These are phyloP conservation scores for Coriolopsis trogii DNA, from an alignment of 1,284 basidiomycete species.

Conservation along the genomic window DNA sequence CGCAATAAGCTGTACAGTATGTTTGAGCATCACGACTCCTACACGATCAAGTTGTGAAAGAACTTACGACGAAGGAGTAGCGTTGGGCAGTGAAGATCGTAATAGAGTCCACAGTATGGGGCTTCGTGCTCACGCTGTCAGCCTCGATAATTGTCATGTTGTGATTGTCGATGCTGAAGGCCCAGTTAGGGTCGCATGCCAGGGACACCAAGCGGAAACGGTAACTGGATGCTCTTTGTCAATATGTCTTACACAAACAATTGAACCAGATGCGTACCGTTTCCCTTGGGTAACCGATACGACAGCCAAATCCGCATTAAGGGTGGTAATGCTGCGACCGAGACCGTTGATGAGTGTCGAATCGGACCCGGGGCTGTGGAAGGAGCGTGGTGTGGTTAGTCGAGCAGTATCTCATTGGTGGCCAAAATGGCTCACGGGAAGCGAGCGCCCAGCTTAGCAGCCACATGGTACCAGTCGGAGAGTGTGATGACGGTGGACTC, in stretches of 20 bases:
- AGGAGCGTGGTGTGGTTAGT: neutral
- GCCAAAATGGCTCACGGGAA: constrained; percentile 18
- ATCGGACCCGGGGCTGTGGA: constrained; percentile 7
- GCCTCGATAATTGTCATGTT: constrained; percentile 39
- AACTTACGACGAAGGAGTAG: constrained; percentile 38
- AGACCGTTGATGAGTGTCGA: constrained; percentile 55
- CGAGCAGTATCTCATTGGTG: neutral
- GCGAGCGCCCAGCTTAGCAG: constrained; percentile 9
- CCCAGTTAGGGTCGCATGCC: constrained; percentile 36
- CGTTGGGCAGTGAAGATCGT: constrained; percentile 41
- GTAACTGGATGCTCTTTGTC: neutral
- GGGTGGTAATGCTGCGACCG: constrained; percentile 33
- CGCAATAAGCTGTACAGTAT: constrained; percentile 22
- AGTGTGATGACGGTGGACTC: constrained; percentile 27
- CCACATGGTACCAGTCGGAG: constrained; percentile 28
- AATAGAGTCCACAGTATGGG: constrained; percentile 34
- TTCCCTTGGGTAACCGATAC: constrained; percentile 35
- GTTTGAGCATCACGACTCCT: neutral
- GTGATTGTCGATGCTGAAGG: constrained; percentile 39
- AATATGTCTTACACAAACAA: no score
- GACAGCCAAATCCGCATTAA: constrained; percentile 31
- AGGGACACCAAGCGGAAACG: constrained; percentile 53
- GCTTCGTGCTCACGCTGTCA: constrained; percentile 36
- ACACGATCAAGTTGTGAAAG: neutral
- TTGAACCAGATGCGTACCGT: no score